Conservation (phyloP, 2,329 filamentous ascomycete genomes). For the Curvularia lunata region DNA sequence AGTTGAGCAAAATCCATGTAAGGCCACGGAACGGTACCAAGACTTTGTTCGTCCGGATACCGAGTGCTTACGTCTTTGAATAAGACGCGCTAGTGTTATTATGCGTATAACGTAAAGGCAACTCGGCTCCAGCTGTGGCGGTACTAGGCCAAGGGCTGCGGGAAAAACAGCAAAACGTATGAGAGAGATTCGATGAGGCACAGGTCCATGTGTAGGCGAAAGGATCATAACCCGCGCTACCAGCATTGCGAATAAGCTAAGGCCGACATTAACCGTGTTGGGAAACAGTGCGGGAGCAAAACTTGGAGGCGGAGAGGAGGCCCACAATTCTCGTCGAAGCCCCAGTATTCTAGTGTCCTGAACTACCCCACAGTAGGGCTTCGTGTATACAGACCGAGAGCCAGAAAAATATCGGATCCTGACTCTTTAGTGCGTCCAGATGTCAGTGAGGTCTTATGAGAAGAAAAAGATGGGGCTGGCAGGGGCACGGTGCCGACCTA, state of each 20-base stretch:
- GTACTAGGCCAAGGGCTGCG: neutral
- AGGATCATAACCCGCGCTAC: neutral
- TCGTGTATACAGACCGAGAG: neutral
- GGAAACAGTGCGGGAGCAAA: neutral
- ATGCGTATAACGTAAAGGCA: neutral
- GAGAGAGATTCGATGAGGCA: neutral
- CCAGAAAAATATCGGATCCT: neutral
- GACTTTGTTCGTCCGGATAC: neutral
- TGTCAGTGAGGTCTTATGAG: neutral
- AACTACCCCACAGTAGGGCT: neutral
- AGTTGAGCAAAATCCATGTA: neutral
- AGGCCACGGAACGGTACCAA: neutral
- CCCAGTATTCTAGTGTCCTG: neutral
- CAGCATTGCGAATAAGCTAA: neutral
- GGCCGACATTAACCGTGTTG: neutral
- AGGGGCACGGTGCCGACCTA: neutral
- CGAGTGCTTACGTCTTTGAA: neutral
- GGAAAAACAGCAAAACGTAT: neutral
- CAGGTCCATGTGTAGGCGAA: neutral
- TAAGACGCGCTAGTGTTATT: neutral
- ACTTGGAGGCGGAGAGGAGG: neutral
- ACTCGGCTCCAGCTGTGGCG: neutral
- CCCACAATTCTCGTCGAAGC: neutral
- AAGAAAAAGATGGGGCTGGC: neutral
- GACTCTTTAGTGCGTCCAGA: neutral